Evolutionary conservation across 495 filamentous ascomycete genomes (phyloP), one percentile per base, ranked within the genome.

Genomic region (Aspergillus heteromorphus): DNA sequence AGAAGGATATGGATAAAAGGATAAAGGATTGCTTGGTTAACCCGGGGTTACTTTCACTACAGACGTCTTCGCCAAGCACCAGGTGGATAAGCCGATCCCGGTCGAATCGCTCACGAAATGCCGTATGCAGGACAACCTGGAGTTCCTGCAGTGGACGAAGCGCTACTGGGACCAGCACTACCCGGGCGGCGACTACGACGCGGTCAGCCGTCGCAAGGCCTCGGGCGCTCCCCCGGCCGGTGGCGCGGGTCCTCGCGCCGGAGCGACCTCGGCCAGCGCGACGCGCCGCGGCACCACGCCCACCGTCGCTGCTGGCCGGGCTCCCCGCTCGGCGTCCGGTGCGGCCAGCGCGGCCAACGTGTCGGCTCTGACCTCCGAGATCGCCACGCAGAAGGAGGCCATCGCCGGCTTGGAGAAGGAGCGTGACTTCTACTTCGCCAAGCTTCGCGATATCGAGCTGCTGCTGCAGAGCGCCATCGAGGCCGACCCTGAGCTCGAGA

Each of bases 81-180:
- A 79, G 31, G 83, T 98, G 69, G 90, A 97, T 51, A 89, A 89
- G 61, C 84, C 85, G 20, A 83, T 97, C 56, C 91, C 91, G 59
- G 87, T 97, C 62, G 85, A 96, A 70, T 75, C 81, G 59, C 85
- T 98, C 52, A 80, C 91, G 58, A 97, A 97, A 73, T 98, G 93
- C 80, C 95, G 95, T 76, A 97, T 98, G 89, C 93, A 98, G 75
- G 93, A 98, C 69, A 98, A 98, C 76, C 90, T 98, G 56, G 95
- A 97, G 66, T 98, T 97, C 72, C 83, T 98, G 30, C 93, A 98
- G 76, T 98, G 89, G 89, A 85, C 82, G 49, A 97, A 97, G 82
- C 76, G 79, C 58, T 96, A 90, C 75, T 98, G 93, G 93, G 95
- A 98, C 66, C 92, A 96, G 66, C 91, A 97, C 79, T 98, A 87